These are phyloP conservation scores for Kregervanrija pseudodelftensis DNA, from an alignment of 805 yeast genomes.

Conservation along the genomic window DNA sequence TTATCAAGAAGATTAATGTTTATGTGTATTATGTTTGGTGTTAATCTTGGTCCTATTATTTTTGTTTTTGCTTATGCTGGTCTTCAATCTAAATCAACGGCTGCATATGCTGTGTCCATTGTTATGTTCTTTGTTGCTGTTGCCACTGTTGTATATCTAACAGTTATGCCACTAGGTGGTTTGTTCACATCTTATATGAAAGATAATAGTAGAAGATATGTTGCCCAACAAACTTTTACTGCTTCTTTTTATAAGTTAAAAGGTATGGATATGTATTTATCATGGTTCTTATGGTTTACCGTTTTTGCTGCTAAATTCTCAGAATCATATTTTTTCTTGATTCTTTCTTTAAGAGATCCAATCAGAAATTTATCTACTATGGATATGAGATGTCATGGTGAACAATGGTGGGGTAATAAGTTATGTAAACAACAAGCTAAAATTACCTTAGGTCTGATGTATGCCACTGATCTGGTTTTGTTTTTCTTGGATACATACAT, in stretches of 20 bases:
- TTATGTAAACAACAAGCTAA: constrained; percentile 83
- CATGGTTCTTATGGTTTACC: constrained; percentile 82
- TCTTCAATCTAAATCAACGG: constrained; percentile 52
- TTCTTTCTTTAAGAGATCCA: constrained; percentile 87
- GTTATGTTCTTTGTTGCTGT: constrained; percentile 87
- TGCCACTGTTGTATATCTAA: constrained; percentile 75
- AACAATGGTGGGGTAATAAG: constrained; percentile 71
- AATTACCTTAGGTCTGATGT: constrained; percentile 88
- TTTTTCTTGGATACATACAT: constrained; percentile 98
- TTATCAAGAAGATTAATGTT: constrained; percentile 81
- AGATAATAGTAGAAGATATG: constrained; percentile 77
- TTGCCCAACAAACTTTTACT: constrained; percentile 93
- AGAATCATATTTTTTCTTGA: constrained; percentile 91
- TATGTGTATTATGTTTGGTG: constrained; percentile 52
- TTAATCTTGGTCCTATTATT: constrained; percentile 80
- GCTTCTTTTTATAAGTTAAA: constrained; percentile 75
- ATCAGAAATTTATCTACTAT: constrained; percentile 80
- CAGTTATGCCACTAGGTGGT: constrained; percentile 96
- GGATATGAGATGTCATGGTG: constrained; percentile 94
- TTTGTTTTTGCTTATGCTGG: constrained; percentile 82
- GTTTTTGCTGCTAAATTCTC: constrained; percentile 83
- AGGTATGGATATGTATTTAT: constrained; percentile 95
- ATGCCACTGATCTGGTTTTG: constrained; percentile 82
- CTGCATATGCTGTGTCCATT: constrained; percentile 73
- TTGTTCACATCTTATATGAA: constrained; percentile 88